These are phyloP conservation scores for Yarrowia yakushimensis DNA, from an alignment of 805 yeast species.

Conservation along the genomic window DNA sequence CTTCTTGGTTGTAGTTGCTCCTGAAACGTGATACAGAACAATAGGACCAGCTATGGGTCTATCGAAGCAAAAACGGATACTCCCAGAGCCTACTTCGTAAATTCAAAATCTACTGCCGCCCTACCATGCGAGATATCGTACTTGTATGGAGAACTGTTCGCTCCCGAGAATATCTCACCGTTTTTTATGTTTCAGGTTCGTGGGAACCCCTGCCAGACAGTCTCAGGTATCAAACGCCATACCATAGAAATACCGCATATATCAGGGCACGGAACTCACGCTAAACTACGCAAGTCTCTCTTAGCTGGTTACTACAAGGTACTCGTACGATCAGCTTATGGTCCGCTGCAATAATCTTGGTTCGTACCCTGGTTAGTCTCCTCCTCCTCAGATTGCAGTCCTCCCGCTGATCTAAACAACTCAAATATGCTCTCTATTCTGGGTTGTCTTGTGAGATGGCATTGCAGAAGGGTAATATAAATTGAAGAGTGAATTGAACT, in stretches of 20 bases:
- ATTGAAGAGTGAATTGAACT: too few relatives aligned
- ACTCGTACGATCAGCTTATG: too few relatives aligned
- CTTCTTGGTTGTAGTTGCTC: not conserved
- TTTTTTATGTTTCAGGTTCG: not conserved
- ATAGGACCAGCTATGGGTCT: not conserved
- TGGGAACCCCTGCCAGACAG: too few relatives aligned
- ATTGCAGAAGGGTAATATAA: too few relatives aligned
- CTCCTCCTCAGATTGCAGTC: not conserved
- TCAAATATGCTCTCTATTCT: not conserved
- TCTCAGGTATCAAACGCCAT: too few relatives aligned
- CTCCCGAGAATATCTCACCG: not conserved
- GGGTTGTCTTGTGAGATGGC: too few relatives aligned
- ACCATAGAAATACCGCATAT: too few relatives aligned
- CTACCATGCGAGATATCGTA: not conserved
- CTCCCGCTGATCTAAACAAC: not conserved
- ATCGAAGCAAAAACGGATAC: not conserved
- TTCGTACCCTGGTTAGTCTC: not conserved
- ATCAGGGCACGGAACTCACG: too few relatives aligned
- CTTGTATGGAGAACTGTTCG: not conserved
- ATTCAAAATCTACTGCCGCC: not conserved
- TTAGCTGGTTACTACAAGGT: too few relatives aligned
- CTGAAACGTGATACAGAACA: not conserved
- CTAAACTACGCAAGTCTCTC: too few relatives aligned
- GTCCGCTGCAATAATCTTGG: not conserved
- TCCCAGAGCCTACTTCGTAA: not conserved